Evolutionary conservation across 148 eudicot species (phyloP).

Genomic region (Camellia lanceoleosa): DNA sequence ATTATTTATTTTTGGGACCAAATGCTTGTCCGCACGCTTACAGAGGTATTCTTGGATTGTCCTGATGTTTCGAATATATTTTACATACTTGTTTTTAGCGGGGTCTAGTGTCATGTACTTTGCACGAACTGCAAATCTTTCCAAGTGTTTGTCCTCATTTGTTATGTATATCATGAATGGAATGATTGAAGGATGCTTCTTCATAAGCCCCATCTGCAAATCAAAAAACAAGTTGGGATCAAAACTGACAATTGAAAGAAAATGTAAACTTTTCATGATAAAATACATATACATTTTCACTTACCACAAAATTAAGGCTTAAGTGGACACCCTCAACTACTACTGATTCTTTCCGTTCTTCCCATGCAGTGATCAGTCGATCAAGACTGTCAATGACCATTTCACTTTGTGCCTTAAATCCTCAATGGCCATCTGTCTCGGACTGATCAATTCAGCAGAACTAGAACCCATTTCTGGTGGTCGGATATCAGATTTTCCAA

Average conservation of each 20-base stretch:
- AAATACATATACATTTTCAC: neutral
- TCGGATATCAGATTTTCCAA: conserved; percentile 38
- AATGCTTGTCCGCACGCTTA: conserved; percentile 87
- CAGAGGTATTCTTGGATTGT: conserved; percentile 93
- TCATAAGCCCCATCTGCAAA: conserved; percentile 97
- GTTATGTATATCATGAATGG: conserved; percentile 96
- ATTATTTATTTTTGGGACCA: conserved; percentile 89
- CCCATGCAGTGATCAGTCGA: conserved; percentile 89
- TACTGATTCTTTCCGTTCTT: conserved; percentile 91
- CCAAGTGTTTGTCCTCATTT: conserved; percentile 92
- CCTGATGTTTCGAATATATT: conserved; percentile 85
- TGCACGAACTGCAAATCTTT: conserved; percentile 94
- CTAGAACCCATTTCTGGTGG: conserved; percentile 35
- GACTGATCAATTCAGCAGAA: conserved; percentile 50
- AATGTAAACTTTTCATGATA: neutral
- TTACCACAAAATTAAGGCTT: conserved; percentile 97
- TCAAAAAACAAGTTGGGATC: conserved; percentile 6
- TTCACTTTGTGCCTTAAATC: conserved; percentile 98
- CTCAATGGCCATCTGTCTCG: conserved; percentile 89
- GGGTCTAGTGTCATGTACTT: conserved; percentile 98
- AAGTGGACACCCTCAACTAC: conserved; percentile 97
- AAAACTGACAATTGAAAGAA: conserved; percentile 5
- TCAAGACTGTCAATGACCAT: conserved; percentile 99
- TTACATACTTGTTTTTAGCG: conserved; percentile 83
- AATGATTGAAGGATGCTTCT: conserved; percentile 93